These are phyloP conservation scores for Pythium pyrilobum DNA, from an alignment of 352 stramenopile genomes.

Conservation along the genomic window DNA sequence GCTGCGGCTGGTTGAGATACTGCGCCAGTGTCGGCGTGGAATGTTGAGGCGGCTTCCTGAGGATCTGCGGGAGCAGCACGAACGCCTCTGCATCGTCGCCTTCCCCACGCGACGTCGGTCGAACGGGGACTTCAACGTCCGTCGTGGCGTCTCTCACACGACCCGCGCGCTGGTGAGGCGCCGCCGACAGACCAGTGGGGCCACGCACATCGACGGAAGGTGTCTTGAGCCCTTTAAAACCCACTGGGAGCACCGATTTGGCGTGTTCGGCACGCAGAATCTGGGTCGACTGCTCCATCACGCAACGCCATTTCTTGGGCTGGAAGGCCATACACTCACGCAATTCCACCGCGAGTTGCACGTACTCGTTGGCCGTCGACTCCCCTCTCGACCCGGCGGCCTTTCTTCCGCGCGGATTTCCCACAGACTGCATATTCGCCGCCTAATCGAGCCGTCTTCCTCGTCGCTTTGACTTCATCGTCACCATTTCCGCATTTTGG, in stretches of 20 bases:
- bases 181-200: no score
- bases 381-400: background rate
- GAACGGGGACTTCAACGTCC: background rate
- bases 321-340: slow-evolving; percentile 47
- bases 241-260: no score
- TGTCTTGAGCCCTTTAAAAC: no score
- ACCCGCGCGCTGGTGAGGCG: background rate
- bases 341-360: slow-evolving; percentile 43
- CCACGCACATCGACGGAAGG: no score
- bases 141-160: background rate
- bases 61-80: background rate
- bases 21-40: slow-evolving; percentile 7
- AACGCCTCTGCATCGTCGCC: slow-evolving; percentile 3
- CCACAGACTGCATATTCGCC: slow-evolving; percentile 9
- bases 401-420: background rate
- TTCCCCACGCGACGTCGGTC: slow-evolving; percentile 31
- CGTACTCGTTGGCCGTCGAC: slow-evolving; percentile 26
- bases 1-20: slow-evolving; percentile 19
- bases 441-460: background rate
- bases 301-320: slow-evolving; percentile 44
- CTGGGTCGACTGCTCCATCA: slow-evolving; percentile 34
- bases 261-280: slow-evolving; percentile 13
- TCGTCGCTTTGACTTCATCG: no score
- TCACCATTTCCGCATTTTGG: no score
- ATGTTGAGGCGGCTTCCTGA: no score